Evolutionary conservation across 805 yeast species (phyloP).

Genomic region (Sugiyamaella smithiae): DNA sequence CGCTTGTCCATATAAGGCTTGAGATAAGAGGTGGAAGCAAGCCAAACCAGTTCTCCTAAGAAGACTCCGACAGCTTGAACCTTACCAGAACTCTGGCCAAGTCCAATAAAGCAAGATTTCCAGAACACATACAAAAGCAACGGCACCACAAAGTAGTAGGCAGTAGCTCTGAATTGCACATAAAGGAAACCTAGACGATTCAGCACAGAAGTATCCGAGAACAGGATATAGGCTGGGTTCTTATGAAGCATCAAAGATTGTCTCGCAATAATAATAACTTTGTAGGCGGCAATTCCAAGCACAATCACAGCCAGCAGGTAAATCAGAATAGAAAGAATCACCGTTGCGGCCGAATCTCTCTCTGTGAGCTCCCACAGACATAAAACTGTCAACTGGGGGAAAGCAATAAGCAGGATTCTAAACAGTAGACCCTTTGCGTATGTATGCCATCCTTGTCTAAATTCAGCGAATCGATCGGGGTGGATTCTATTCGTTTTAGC

Average conservation of each 20-base stretch:
- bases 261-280: conserved; percentile 73
- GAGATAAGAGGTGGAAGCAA: conserved; percentile 59
- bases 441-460: conserved; percentile 78
- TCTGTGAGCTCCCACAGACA: conserved; percentile 88
- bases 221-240: conserved; percentile 89
- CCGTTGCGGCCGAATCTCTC: conserved; percentile 77
- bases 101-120: conserved; percentile 81
- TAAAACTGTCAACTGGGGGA: conserved; percentile 79
- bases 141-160: conserved; percentile 76
- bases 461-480: conserved; percentile 66
- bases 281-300: conserved; percentile 66
- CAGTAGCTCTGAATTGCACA: conserved; percentile 84
- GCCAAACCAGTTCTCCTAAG: conserved; percentile 68
- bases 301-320: conserved; percentile 57
- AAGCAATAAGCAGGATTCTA: conserved; percentile 77
- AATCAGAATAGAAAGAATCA: conserved; percentile 74
- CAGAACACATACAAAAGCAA: conserved; percentile 62
- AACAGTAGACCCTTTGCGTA: conserved; percentile 85
- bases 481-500: conserved; percentile 57
- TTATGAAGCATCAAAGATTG: conserved; percentile 68
- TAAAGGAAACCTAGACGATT: conserved; percentile 91
- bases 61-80: conserved; percentile 77
- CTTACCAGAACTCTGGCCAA: conserved; percentile 76
- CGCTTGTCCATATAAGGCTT: conserved; percentile 94
- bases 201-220: conserved; percentile 75